A percentile compares a stretch with the other conserved stretches of the same genome.
These are phyloP conservation scores for Mycotypha africana DNA, from an alignment of 371 early-diverging fungal species.

Conservation along the genomic window DNA sequence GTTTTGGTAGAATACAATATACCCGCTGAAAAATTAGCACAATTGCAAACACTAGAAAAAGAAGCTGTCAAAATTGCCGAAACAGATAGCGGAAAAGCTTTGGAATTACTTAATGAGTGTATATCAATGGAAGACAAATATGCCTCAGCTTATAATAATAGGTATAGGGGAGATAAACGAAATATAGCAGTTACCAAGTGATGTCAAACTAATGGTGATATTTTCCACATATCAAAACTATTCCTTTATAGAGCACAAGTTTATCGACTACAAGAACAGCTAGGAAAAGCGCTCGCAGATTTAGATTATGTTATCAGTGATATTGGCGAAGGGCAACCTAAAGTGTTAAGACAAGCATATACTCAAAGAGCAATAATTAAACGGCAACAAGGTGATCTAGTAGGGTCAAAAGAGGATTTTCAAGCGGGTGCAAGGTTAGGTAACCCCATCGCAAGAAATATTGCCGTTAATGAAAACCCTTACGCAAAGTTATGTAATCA, in stretches of 20 bases:
- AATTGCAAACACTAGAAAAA: conserved; percentile 43
- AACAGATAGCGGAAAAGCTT: conserved; percentile 36
- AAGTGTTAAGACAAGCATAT: conserved; percentile 76
- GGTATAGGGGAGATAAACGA: too few species aligned
- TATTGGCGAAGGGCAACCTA: conserved; percentile 50
- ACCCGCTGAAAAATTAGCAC: conserved; percentile 15
- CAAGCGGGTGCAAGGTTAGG: conserved; percentile 73
- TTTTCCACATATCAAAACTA: neutral
- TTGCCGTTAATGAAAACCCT: conserved; percentile 79
- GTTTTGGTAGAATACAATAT: conserved; percentile 21
- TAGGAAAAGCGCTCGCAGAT: conserved; percentile 59
- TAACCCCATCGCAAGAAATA: conserved; percentile 74
- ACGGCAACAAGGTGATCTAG: conserved; percentile 56
- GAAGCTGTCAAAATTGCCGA: conserved; percentile 47
- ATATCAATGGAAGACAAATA: conserved; percentile 59
- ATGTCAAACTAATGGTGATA: too few species aligned
- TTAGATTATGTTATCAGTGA: conserved; percentile 64
- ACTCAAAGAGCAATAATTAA: conserved; percentile 80
- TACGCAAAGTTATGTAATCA: conserved; percentile 87
- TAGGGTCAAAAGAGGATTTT: conserved; percentile 70
- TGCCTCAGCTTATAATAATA: conserved; percentile 83
- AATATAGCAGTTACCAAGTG: neutral
- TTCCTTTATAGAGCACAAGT: conserved; percentile 62
- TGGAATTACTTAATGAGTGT: conserved; percentile 37
- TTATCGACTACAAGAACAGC: conserved; percentile 57